Base-by-base conservation (phyloP, 1,139 yeast species). In the Candida sanyaensis region DNA sequence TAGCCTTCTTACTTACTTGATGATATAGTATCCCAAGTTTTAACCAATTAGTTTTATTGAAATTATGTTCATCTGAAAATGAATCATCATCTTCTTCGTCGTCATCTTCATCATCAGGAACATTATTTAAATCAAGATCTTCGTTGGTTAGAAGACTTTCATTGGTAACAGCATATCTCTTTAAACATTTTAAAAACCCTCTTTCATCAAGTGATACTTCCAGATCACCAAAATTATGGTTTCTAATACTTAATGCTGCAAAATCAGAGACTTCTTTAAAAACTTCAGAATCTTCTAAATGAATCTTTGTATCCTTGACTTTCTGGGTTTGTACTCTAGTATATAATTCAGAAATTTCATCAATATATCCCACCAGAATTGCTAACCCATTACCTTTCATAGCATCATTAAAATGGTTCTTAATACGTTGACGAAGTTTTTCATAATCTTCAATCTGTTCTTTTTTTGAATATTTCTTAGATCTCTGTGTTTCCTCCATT, bases 1-100 rank as follows among this genome's bases (percentile, higher is more conserved):
- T 66, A 0, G 88, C 77, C 42, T 76, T 73, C 10, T 63, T 62
- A 51, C 87, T 77, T 17, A 75, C 61, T 45, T 71, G 65, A 54
- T 76, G 71, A 53, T 76, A 80, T 37, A 84, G 61, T 0, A 78
- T 65, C 0, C 95, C 96, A 36, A 87, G 61, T 47, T 73, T 71
- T 41, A 79, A 62, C 89, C 92, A 85, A 59, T 84, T 77, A 55
- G 73, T 75, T 7, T 64, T 56, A 45, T 71, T 70, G 57, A 73
- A 73, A 7, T 50, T 50, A 31, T 64, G 66, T 49, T 64, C 68
- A 23, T 52, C 46, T n/a, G 53, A 39, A 33, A 50, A 42, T 9
- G 43, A 34, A 11, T 41, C 49, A 7, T 46, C 55, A 7, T 47
- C n/a, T n/a, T n/a, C n/a, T n/a, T n/a, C n/a, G n/a, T n/a, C n/a